Conservation (phyloP, 495 filamentous ascomycete species). For the Bombardia bombarda region DNA sequence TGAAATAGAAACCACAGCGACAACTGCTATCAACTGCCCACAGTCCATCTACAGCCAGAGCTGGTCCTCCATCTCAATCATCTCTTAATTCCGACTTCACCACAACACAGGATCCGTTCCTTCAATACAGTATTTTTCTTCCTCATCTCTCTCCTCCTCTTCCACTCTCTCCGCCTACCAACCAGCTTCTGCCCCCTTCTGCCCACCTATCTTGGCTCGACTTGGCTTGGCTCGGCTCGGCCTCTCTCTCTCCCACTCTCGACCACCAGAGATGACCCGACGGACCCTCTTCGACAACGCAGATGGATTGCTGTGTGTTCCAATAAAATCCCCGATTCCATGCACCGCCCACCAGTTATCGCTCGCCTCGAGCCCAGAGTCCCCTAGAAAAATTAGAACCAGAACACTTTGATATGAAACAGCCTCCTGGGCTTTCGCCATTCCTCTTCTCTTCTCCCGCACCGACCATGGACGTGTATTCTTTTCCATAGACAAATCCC, state of each 20-base stretch:
- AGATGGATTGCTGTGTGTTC: not conserved
- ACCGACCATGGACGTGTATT: conserved; percentile 25
- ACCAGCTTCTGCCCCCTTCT: not conserved
- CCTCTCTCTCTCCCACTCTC: not conserved
- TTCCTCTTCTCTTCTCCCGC: conserved; percentile 29
- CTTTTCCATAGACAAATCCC: conserved; percentile 13
- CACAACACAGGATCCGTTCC: too few species aligned
- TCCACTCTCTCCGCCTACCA: not conserved
- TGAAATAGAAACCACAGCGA: conserved; percentile 30
- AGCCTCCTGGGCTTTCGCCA: conserved; percentile 41
- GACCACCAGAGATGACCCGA: too few species aligned
- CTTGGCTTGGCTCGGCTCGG: not conserved
- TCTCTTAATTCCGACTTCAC: too few species aligned
- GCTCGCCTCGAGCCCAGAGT: not conserved
- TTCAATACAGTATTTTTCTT: too few species aligned
- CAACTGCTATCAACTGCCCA: conserved; percentile 18
- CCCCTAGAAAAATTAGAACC: conserved; percentile 28
- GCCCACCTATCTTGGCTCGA: not conserved
- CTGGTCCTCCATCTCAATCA: not conserved
- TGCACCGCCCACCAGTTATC: not conserved
- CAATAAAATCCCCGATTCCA: not conserved
- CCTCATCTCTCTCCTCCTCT: not conserved
- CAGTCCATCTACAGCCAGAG: conserved; percentile 2
- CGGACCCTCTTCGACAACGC: not conserved
- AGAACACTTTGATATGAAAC: conserved; percentile 23